Percentiles rank a stretch among this genome's conserved stretches.
phyloP scores from a whole-genome alignment of 352 stramenopile species.

The Phytophthora pinifolia region DNA sequence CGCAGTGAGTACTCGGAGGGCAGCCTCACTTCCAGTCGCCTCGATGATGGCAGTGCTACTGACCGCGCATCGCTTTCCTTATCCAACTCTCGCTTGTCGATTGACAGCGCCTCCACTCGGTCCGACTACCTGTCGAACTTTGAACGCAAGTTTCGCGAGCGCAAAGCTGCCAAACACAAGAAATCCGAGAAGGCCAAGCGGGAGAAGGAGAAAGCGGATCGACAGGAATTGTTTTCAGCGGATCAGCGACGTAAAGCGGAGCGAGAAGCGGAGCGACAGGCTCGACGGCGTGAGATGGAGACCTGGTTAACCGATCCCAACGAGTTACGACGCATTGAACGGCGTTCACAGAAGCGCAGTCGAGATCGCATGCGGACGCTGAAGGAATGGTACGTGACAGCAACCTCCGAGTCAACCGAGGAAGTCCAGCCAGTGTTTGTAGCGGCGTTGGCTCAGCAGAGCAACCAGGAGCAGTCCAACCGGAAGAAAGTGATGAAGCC shows the following conservation, averaged over 20 bases:
- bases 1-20: slow-evolving; percentile 37
- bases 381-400: slow-evolving; percentile 52
- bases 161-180: slow-evolving; percentile 55
- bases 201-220: slow-evolving; percentile 42
- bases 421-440: slow-evolving; percentile 55
- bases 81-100: too few species aligned
- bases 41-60: slow-evolving; percentile 29
- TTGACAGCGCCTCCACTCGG: slow-evolving; percentile 38
- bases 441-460: slow-evolving; percentile 22
- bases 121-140: slow-evolving; percentile 56
- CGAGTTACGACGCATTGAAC: slow-evolving; percentile 38
- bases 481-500: slow-evolving; percentile 9
- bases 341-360: slow-evolving; percentile 37
- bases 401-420: slow-evolving; percentile 6
- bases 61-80: slow-evolving; percentile 40
- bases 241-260: slow-evolving; percentile 50
- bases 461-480: slow-evolving; percentile 14
- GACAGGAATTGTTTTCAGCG: slow-evolving; percentile 44
- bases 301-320: slow-evolving; percentile 46
- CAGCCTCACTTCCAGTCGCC: slow-evolving; percentile 24
- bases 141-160: slow-evolving; percentile 57
- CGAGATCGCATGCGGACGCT: slow-evolving; percentile 42
- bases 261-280: slow-evolving; percentile 49
- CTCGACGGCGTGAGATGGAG: slow-evolving; percentile 51
- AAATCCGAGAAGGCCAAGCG: slow-evolving; percentile 48